These are phyloP conservation scores for Castanea crenata DNA, from an alignment of 306 rosid species.

Conservation along the genomic window DNA sequence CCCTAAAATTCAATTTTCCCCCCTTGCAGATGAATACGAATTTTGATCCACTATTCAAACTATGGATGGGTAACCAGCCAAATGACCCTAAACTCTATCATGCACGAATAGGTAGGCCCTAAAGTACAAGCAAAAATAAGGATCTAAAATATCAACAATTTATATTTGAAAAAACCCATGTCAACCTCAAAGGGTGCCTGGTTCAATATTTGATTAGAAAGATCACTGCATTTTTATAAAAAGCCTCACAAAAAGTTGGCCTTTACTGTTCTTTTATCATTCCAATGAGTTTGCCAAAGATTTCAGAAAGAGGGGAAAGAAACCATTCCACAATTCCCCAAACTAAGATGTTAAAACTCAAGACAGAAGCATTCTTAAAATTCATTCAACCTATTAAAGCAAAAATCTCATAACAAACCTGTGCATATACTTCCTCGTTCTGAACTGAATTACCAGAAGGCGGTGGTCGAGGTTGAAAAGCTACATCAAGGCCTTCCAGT, in stretches of 20 bases:
- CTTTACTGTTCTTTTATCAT: not conserved
- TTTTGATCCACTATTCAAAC: conserved; percentile 25
- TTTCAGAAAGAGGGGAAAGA: not conserved
- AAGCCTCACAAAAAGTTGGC: not conserved
- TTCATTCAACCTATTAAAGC: conserved; percentile 20
- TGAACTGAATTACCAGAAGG: conserved; percentile 49
- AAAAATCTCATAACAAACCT: conserved; percentile 47
- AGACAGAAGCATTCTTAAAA: not conserved
- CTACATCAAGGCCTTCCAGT: conserved; percentile 73
- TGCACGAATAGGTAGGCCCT: not conserved
- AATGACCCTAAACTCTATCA: not conserved
- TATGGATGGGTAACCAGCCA: not conserved
- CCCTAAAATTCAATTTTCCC: not conserved
- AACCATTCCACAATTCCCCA: conserved; percentile 3
- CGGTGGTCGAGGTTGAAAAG: conserved; percentile 53
- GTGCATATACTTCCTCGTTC: conserved; percentile 84
- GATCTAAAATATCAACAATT: not conserved
- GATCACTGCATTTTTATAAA: not conserved
- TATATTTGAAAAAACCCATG: not conserved
- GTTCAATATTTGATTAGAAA: not conserved
- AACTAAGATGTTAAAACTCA: not conserved
- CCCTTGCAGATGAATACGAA: not conserved
- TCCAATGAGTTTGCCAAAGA: not conserved
- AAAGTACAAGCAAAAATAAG: not conserved
- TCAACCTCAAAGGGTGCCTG: not conserved